These are phyloP conservation scores for Thelephora terrestris DNA, from an alignment of 1,284 basidiomycete species.

Conservation along the genomic window DNA sequence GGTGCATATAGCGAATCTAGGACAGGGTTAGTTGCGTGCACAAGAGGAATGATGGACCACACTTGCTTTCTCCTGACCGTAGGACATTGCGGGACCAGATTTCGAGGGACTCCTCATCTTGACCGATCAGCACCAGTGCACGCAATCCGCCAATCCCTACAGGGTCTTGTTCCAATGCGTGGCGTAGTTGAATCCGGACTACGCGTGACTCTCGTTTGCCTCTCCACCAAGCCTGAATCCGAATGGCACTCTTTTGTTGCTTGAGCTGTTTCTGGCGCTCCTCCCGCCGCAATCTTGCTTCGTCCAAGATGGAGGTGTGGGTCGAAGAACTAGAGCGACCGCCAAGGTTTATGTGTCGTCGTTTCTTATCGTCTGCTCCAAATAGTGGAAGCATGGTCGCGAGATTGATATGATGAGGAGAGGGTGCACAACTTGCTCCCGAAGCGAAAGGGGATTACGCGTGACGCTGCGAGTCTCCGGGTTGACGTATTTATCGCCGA, in stretches of 20 bases:
- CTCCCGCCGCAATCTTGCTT: constrained; percentile 46
- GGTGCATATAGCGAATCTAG: constrained; percentile 34
- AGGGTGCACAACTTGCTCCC: not conserved
- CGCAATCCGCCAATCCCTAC: constrained; percentile 43
- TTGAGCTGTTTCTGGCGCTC: constrained; percentile 47
- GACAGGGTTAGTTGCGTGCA: not conserved
- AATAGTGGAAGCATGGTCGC: constrained; percentile 27
- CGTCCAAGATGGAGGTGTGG: constrained; percentile 46
- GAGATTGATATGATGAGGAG: constrained; percentile 1
- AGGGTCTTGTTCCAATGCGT: constrained; percentile 38
- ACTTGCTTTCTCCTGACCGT: constrained; percentile 31
- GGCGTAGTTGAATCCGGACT: constrained; percentile 33
- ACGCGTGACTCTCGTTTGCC: constrained; percentile 31
- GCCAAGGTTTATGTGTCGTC: constrained; percentile 70
- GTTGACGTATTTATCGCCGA: too few species aligned
- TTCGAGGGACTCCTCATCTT: constrained; percentile 41
- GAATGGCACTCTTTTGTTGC: constrained; percentile 44
- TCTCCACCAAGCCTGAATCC: constrained; percentile 64
- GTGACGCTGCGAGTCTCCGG: too few species aligned
- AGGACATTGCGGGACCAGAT: constrained; percentile 40
- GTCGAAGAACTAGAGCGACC: constrained; percentile 42
- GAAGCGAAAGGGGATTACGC: too few species aligned
- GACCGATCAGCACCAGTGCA: constrained; percentile 49
- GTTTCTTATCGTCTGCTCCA: constrained; percentile 30
- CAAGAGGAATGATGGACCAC: not conserved